These are phyloP conservation scores for Globisporangium abappressorium DNA, from an alignment of 352 stramenopile species.

Conservation along the genomic window DNA sequence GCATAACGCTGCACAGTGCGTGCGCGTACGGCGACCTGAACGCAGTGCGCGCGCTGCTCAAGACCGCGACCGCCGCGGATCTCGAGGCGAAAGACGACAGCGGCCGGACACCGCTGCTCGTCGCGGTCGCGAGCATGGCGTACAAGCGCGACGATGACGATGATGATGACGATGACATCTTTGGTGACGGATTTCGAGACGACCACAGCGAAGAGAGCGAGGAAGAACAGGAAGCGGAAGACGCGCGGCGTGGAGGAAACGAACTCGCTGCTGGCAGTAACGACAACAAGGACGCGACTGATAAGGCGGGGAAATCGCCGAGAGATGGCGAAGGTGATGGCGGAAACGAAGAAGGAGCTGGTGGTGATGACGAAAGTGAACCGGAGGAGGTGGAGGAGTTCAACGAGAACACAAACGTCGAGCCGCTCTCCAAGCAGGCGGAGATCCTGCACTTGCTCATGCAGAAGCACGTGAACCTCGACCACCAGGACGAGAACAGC, in stretches of 20 bases:
- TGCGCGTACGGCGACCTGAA: conserved; percentile 71
- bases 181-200: conserved; percentile 32
- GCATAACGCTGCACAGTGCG: conserved; percentile 75
- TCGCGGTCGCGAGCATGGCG: conserved; percentile 64
- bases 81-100: conserved; percentile 73
- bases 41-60: conserved; percentile 55
- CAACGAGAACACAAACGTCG: conserved; percentile 44
- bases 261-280: conserved; percentile 3
- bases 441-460: conserved; percentile 80
- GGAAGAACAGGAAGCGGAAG: conserved; percentile 10
- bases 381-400: conserved; percentile 51
- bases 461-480: conserved; percentile 65
- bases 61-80: conserved; percentile 55
- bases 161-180: conserved; percentile 33
- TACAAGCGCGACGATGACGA: conserved; percentile 40
- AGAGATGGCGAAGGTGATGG: conserved; percentile 3
- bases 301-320: conserved; percentile 9
- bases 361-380: conserved; percentile 9
- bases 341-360: conserved; percentile 8
- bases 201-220: conserved; percentile 26
- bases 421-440: conserved; percentile 59
- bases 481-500: conserved; percentile 81
- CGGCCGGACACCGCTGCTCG: conserved; percentile 69
- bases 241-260: neutral
- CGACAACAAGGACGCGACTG: neutral